A percentile compares a stretch with the other conserved stretches of the same genome.
Evolutionary conservation across 164 flowering plant genomes (phyloP).

Genomic region (Paratinospora sagittata): DNA sequence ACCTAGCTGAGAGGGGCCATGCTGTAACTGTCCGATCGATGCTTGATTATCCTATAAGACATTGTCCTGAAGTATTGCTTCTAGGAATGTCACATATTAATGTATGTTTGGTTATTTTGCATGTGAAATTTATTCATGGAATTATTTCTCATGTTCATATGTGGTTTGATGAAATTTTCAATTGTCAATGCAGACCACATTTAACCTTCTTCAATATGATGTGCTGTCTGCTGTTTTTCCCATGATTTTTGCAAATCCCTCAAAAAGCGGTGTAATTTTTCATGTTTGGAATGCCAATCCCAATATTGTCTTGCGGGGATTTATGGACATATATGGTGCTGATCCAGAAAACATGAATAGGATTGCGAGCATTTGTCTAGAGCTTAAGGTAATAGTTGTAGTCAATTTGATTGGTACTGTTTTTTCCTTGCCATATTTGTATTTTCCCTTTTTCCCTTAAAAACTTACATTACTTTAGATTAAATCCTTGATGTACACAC

Average conservation of each 20-base stretch:
- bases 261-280: slow-evolving; percentile 39
- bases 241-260: slow-evolving; percentile 33
- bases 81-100: slow-evolving; percentile 78
- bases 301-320: slow-evolving; percentile 56
- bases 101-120: slow-evolving; percentile 33
- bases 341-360: slow-evolving; percentile 44
- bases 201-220: slow-evolving; percentile 74
- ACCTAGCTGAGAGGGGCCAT: slow-evolving; percentile 84
- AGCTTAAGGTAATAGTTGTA: slow-evolving; percentile 55
- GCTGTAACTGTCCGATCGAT: slow-evolving; percentile 48
- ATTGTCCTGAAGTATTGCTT: slow-evolving; percentile 72
- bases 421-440: not conserved
- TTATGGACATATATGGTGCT: slow-evolving; percentile 35
- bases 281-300: slow-evolving; percentile 72
- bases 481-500: too few species aligned
- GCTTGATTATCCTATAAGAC: slow-evolving; percentile 61
- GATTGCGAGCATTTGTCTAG: slow-evolving; percentile 64
- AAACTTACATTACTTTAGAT: too few species aligned
- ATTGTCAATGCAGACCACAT: slow-evolving; percentile 60
- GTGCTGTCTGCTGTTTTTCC: slow-evolving; percentile 62
- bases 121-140: not conserved
- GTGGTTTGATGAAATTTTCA: slow-evolving; percentile 8
- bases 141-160: not conserved
- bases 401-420: not conserved
- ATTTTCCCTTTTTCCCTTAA: not conserved